Conservation (phyloP, 805 yeast species). For the Starmerella sp. region DNA sequence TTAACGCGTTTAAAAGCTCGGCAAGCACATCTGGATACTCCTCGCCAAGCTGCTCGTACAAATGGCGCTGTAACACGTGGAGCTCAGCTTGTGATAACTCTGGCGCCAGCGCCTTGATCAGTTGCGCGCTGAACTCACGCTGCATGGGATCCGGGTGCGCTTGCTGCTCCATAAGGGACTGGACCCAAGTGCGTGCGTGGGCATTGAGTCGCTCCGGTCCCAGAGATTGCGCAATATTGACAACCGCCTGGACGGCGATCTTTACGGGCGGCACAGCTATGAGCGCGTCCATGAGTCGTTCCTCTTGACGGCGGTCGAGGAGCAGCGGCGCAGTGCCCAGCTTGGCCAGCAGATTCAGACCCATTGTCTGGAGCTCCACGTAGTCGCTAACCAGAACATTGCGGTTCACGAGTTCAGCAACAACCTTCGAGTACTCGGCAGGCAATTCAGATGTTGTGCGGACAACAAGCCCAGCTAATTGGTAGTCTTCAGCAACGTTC, state of each 20-base stretch:
- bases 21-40: slow-evolving; percentile 90
- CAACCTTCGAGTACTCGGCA: slow-evolving; percentile 51
- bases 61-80: slow-evolving; percentile 53
- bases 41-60: slow-evolving; percentile 89
- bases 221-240: not conserved
- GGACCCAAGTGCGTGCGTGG: slow-evolving; percentile 30
- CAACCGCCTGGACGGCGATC: slow-evolving; percentile 3
- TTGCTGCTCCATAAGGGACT: slow-evolving; percentile 60
- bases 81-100: slow-evolving; percentile 36
- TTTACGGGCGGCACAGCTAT: slow-evolving; percentile 26
- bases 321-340: slow-evolving; percentile 31
- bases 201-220: slow-evolving; percentile 28
- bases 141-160: slow-evolving; percentile 60
- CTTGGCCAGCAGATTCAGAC: not conserved
- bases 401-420: slow-evolving; percentile 43
- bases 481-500: slow-evolving; percentile 30
- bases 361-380: slow-evolving; percentile 3
- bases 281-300: slow-evolving; percentile 65
- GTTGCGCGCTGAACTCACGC: slow-evolving; percentile 75
- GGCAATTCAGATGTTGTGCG: slow-evolving; percentile 61
- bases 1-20: slow-evolving; percentile 63
- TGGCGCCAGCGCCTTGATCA: slow-evolving; percentile 55
- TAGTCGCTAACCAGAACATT: slow-evolving; percentile 31
- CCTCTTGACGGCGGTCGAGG: slow-evolving; percentile 49
- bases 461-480: slow-evolving; percentile 37